These are phyloP conservation scores for Fusarium protoensiforme DNA, from an alignment of 2,329 filamentous ascomycete species.

Conservation along the genomic window DNA sequence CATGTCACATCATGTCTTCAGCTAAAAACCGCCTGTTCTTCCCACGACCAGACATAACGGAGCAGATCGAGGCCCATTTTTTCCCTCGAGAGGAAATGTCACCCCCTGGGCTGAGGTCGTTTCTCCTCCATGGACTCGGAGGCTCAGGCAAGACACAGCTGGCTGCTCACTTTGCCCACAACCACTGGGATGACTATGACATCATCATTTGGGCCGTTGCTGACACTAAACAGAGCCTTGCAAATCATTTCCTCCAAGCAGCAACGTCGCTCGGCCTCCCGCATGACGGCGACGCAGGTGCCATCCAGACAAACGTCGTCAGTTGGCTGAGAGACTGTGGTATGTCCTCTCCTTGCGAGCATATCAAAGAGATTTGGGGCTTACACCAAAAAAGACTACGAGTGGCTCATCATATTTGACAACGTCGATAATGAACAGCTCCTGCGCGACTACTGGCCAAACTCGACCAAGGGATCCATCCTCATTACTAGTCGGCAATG, in stretches of 20 bases:
- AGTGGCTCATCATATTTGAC: background rate
- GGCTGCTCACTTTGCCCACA: background rate
- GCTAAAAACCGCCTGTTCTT: background rate
- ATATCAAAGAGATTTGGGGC: background rate
- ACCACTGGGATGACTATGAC: background rate
- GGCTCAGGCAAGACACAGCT: background rate
- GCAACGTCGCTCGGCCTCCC: background rate
- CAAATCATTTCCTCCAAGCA: background rate
- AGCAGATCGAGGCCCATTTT: background rate
- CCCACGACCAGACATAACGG: background rate
- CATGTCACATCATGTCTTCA: background rate
- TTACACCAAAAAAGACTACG: background rate
- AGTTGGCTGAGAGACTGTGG: background rate
- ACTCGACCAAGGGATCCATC: background rate
- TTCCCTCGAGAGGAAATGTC: background rate
- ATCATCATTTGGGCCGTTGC: background rate
- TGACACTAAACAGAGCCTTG: background rate
- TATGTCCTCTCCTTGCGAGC: background rate
- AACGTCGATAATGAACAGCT: background rate
- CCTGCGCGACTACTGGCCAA: background rate
- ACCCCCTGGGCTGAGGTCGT: background rate
- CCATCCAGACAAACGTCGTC: background rate
- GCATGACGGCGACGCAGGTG: background rate
- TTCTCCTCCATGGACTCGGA: background rate
- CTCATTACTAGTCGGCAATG: background rate